phyloP scores from a whole-genome alignment of 805 yeast genomes.

The Lipomyces yamanashiensis region DNA sequence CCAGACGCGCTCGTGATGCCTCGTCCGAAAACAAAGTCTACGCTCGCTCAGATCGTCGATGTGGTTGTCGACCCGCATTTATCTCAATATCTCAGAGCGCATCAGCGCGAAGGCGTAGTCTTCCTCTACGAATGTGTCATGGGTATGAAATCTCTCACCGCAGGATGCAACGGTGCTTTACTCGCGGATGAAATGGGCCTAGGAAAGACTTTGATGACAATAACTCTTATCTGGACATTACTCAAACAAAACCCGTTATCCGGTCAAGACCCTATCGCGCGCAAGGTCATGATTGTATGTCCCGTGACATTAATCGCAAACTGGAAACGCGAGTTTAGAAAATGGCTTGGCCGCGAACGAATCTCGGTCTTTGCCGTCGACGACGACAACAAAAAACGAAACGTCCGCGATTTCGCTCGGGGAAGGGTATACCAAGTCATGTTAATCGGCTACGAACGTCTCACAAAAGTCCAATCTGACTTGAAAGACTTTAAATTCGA shows the following conservation, averaged over 20 bases:
- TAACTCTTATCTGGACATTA: slow-evolving; percentile 81
- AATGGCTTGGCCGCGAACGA: slow-evolving; percentile 77
- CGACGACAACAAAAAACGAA: slow-evolving; percentile 62
- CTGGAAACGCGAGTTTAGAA: slow-evolving; percentile 86
- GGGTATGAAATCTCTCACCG: slow-evolving; percentile 61
- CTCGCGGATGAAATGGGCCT: slow-evolving; percentile 98
- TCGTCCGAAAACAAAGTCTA: slow-evolving; percentile 36
- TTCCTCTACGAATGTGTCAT: slow-evolving; percentile 83
- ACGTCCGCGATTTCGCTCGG: slow-evolving; percentile 59
- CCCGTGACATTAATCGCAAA: slow-evolving; percentile 88
- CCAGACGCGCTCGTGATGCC: slow-evolving; percentile 41
- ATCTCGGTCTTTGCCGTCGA: slow-evolving; percentile 68
- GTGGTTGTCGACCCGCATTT: slow-evolving; percentile 49
- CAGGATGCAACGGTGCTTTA: slow-evolving; percentile 64
- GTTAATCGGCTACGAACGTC: slow-evolving; percentile 85
- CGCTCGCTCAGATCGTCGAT: slow-evolving; percentile 38
- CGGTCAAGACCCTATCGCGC: slow-evolving; percentile 49
- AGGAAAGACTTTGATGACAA: slow-evolving; percentile 87
- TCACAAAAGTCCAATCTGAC: slow-evolving; percentile 56
- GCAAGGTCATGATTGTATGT: slow-evolving; percentile 77
- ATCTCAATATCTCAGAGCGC: slow-evolving; percentile 62
- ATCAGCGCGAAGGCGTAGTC: slow-evolving; percentile 81
- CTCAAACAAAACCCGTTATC: slow-evolving; percentile 50
- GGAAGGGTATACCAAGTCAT: slow-evolving; percentile 80
- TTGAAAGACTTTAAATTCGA: slow-evolving; percentile 53